Base-by-base conservation (phyloP, 2,329 filamentous ascomycete species). In the Hymenoscyphus albidus region DNA sequence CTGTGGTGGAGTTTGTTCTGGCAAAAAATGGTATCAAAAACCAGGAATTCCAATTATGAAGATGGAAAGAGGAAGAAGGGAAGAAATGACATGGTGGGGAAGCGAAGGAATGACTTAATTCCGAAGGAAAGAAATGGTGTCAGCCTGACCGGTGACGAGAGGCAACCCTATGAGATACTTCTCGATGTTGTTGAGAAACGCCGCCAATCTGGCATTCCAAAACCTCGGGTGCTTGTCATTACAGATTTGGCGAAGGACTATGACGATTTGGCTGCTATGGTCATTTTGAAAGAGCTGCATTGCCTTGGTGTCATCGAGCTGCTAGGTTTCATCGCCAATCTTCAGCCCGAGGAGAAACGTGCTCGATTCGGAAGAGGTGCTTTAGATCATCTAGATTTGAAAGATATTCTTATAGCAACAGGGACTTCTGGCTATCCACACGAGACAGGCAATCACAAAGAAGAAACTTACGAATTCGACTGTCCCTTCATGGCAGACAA, bases 201-300 rank as follows among this genome's bases (percentile, higher is more conserved):
- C 14, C 27, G 64, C 38, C 39, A 22, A 12, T 4, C 56, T n/a
- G 31, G 27, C 5, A 58, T 59, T 7, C 40, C 38, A 10, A 64
- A 60, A 14, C 70, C 73, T 13, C 67, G 65, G 2, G 62, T 74
- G 6, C 58, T 71, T 12, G 69, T 70, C 12, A 71, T 74, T 32
- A 73, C 71, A 5, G 73, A 74, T 65, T 63, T 74, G 9, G 71
- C 67, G 1, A 74, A 74, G 57, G 73, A 74, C 54, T 71, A 70
- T 58, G 73, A 74, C 40, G 73, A 74, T 61, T 55, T 74, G 13
- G 63, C 70, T 13, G 72, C 73, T 16, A 67, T 73, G 69, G 61
- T 74, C 2, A 35, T 72, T 48, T 62, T 74, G 10, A 71, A 70
- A 44, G 73, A 74, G 57, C 66, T 74, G 0, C 64, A 73, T 60